Conservation (phyloP, 805 yeast genomes). For the Saccharomyces jurei region DNA sequence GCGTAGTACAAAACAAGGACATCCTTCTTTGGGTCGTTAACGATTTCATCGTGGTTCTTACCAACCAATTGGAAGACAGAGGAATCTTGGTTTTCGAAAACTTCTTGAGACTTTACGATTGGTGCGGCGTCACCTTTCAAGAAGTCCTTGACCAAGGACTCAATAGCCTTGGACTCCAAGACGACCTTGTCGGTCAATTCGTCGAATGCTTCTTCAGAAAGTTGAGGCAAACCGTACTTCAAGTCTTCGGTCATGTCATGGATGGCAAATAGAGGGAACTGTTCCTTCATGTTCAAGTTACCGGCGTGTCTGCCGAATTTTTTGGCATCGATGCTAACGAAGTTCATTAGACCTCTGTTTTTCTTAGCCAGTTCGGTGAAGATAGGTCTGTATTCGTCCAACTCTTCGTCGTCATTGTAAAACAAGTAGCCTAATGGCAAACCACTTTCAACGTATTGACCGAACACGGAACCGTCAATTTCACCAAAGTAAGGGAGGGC, state of each 20-base stretch:
- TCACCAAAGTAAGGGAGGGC: conserved; percentile 38
- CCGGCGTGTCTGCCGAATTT: conserved; percentile 84
- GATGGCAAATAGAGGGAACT: conserved; percentile 84
- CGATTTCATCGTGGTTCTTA: conserved; percentile 65
- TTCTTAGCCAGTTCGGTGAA: conserved; percentile 61
- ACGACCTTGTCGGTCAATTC: conserved; percentile 22
- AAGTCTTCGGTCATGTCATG: conserved; percentile 62
- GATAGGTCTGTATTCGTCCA: conserved; percentile 43
- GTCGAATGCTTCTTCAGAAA: conserved; percentile 24
- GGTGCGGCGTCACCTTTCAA: conserved; percentile 59
- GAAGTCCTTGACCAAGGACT: conserved; percentile 55
- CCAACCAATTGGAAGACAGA: conserved; percentile 75
- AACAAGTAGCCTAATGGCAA: conserved; percentile 85
- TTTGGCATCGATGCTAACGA: conserved; percentile 80
- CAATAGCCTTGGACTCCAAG: conserved; percentile 47
- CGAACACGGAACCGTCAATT: conserved; percentile 73
- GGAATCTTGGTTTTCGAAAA: conserved; percentile 76
- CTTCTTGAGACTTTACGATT: conserved; percentile 71
- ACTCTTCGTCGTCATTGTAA: conserved; percentile 63
- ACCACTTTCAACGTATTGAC: conserved; percentile 59
- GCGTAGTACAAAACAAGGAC: conserved; percentile 88
- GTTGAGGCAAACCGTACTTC: conserved; percentile 73
- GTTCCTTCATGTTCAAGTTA: conserved; percentile 75
- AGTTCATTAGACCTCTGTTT: conserved; percentile 72
- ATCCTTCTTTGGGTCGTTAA: conserved; percentile 52